phyloP scores from a whole-genome alignment of 2,329 filamentous ascomycete species.

The Talaromyces pinophilus region DNA sequence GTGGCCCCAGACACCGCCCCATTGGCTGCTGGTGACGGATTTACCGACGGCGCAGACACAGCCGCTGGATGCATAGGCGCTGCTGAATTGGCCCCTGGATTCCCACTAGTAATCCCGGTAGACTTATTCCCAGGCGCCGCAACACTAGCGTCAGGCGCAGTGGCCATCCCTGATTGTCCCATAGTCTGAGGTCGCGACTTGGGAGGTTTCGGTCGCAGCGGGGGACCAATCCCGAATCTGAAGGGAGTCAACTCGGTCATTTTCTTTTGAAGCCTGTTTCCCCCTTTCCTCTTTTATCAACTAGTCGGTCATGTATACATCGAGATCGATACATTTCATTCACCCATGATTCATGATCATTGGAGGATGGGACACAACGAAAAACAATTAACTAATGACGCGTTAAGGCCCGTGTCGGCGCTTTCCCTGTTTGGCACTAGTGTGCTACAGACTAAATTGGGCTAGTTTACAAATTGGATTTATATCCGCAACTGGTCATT shows the following conservation, averaged over 20 bases:
- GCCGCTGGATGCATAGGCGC: background rate
- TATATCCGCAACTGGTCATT: no score
- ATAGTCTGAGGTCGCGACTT: background rate
- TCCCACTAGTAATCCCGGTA: background rate
- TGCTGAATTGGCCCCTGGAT: background rate
- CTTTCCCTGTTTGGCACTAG: background rate
- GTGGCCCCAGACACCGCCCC: background rate
- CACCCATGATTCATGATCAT: background rate
- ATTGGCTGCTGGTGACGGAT: background rate
- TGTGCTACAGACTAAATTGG: background rate
- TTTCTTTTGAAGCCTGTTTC: background rate
- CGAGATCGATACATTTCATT: no score
- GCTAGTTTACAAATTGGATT: no score
- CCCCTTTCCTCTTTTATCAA: background rate
- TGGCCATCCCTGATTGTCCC: background rate
- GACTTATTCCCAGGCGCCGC: background rate
- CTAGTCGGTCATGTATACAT: no score
- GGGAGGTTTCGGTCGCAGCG: background rate
- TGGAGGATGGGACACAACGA: background rate
- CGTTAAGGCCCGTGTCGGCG: background rate
- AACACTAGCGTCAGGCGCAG: background rate
- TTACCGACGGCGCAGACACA: background rate
- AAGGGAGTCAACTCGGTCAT: background rate
- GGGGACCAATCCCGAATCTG: background rate
- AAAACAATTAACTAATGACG: background rate